phyloP scores from a whole-genome alignment of 148 eudicot species.

The Vaccinium darrowii region DNA sequence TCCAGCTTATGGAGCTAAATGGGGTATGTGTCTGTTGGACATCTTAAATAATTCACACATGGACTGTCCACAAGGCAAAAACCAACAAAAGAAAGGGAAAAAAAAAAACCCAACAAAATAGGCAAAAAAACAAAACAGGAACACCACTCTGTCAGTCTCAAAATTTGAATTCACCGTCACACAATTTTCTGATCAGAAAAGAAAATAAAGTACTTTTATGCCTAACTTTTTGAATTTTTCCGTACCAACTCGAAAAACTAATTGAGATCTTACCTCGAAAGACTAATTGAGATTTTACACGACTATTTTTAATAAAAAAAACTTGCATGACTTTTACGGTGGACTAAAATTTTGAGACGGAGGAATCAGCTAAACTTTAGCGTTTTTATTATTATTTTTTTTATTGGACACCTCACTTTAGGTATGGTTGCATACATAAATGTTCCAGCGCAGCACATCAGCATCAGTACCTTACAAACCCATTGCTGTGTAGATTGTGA shows the following conservation, averaged over 20 bases:
- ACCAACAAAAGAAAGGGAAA: neutral
- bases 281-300: neutral
- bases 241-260: neutral
- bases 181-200: neutral
- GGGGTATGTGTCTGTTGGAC: slow-evolving; percentile 15
- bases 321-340: neutral
- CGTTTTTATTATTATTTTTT: neutral
- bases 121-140: neutral
- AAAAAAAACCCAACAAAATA: neutral
- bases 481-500: slow-evolving; percentile 35
- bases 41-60: slow-evolving; percentile 39
- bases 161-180: neutral
- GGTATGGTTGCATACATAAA: slow-evolving; percentile 19
- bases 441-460: slow-evolving; percentile 38
- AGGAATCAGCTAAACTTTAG: neutral
- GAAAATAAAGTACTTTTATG: neutral
- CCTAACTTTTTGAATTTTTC: neutral
- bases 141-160: neutral
- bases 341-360: neutral
- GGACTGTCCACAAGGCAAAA: slow-evolving; percentile 25
- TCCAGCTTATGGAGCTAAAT: slow-evolving; percentile 13
- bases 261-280: neutral
- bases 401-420: neutral
- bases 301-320: neutral
- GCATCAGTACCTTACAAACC: slow-evolving; percentile 23